Evolutionary conservation across 202 grass and related monocot species (phyloP), one percentile per base, ranked within the genome.

Genomic region (Setaria italica): DNA sequence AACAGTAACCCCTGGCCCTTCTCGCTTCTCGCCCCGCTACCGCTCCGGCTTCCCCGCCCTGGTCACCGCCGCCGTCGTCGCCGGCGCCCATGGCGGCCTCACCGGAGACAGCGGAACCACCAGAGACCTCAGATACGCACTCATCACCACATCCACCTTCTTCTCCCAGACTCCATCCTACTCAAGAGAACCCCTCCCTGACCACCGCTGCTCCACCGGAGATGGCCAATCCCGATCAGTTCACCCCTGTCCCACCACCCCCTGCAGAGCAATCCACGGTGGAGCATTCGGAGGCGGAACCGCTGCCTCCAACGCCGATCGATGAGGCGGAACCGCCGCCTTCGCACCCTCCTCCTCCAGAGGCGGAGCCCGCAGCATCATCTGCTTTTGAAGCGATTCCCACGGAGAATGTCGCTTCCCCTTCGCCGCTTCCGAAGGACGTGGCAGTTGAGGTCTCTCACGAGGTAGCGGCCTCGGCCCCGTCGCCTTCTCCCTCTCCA

Each of bases 81-180:
- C 47, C 71, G 77, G 42, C 56, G 71, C 66, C 72, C 33, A 80
- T 86, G 90, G 79, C 53, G 54, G 78, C 68, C 75, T 89, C 74
- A 43, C 90, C 79, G 74, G 86, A 55, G 74, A 16, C 67, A 42
- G 67, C 45, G 15, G 29, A 9, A 43, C 58, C 51, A 20, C 63
- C 42, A 21, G 76, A 54, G 39, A 76, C 11, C 69, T 30, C 39
- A 53, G 46, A 42, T 56, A 74, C 63, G 60, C 51, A 32, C 9
- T 45, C 81, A 0, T 62, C 84, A 74, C 33, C 80, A 42, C 34
- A 53, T 25, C 51, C 62, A 17, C n/a, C 48, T 12, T 43, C 57
- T 12, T 51, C 75, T 58, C 51, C 69, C 30, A 0, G 3, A 55
- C 51, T 57, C 58, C 41, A 21, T 49, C 42, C 21, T 75, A 14